Evolutionary conservation across 257 asterid species (phyloP), one percentile per base, ranked within the genome.

Genomic region (Jacaranda copaia): DNA sequence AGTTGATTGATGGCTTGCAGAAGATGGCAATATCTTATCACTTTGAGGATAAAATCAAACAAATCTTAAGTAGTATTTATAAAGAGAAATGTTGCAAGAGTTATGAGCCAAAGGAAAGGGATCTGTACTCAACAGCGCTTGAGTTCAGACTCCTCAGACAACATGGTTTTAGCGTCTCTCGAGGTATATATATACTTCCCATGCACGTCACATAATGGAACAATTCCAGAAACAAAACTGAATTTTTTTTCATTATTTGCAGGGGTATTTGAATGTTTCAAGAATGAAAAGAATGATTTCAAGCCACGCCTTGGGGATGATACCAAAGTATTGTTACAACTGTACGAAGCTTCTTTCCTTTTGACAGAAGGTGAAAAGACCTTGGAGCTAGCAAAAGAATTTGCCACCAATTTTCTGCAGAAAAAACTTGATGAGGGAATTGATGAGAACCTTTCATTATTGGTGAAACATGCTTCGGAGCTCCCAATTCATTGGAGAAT

Each of bases 271-370:
- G 76, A 81, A 36, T 1, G 51, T 62, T 76, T 81, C 70, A 84
- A 45, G 78, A 77, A 76, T 5, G 84, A 79, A 36, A 36, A 57
- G 5, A 82, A 82, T 6, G 72, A 72, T 1, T 82, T 79, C 18
- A 42, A 72, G 64, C 8, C 72, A 4, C 36, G 61, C 13, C 61
- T 72, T 1, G 25, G 20, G 8, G 40, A 68, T 5, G 85, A 81
- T 66, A 68, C 72, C 7, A 39, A 61, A 40, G 82, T 84, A 32
- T 59, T 81, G 60, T 64, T 81, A 6, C 73, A 76, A 11, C 12
- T 85, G 60, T 83, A 83, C 7, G 89, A 78, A 85, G 89, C 84
- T 69, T 85, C 84, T 4, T 77, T 65, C 48, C 40, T 78, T 40
- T 8, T 7, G 18, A 62, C 16, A 6, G 66, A 76, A 68, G 74